Base-by-base conservation (phyloP, 164 flowering plant species). In the Piper betle region DNA sequence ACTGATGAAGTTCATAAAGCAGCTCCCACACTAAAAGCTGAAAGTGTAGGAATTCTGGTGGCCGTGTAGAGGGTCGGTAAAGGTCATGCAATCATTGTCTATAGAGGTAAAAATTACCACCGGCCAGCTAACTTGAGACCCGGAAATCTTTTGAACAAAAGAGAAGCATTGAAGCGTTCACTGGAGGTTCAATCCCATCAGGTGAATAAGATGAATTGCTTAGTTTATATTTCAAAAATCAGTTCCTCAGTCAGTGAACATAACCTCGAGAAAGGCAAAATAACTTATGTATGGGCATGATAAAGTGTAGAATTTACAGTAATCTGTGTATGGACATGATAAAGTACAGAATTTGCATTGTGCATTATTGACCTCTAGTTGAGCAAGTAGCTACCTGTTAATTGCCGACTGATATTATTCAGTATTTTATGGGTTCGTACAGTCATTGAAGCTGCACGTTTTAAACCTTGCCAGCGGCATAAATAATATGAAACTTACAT, bases 401-500 rank as follows among this genome's bases (percentile, higher is more conserved):
- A 2, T 0, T 25, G 33, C 33, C 33, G 33, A 25, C 33, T 25
- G 33, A 25, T 25, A 25, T 25, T 25, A 25, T 25, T 25, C 33
- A 25, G 33, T 25, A 25, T 25, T 25, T 25, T 25, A 25, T 25
- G 33, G 33, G 55, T 55, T 76, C 52, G n/a, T 82, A 87, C 79
- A 93, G 98, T 93, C 98, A 57, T 66, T 93, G 78, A 86, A 93
- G 78, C 87, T 93, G 71, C 86, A 93, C 69, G 88, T 93, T 64
- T 70, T 93, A 75, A 80, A 74, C 81, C 94, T 89, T 56, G 61
- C 64, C 57, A 64, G 62, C 65, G 75, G 74, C 64, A 78, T 87
- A 55, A 84, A 86, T 25, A 71, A 72, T 17, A 68, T 93, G 74
- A 77, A 80, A 69, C 81, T 39, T 60, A 73, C 78, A 68, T 61